These are phyloP conservation scores for Perkinsus chesapeaki DNA, from an alignment of 169 alveolate genomes.

Conservation along the genomic window DNA sequence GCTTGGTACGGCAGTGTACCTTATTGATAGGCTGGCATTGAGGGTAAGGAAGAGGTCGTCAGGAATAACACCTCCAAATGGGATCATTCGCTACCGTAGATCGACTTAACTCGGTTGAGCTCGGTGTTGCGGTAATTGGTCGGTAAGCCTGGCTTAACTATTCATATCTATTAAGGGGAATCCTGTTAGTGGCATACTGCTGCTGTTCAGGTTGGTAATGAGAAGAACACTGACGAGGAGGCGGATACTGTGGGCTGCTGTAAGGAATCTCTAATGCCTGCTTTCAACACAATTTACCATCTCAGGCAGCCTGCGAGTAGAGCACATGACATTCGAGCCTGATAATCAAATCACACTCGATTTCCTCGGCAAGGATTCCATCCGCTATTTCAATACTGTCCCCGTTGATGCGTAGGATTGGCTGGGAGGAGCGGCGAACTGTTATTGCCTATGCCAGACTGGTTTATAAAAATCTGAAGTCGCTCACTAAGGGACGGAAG, in stretches of 20 bases:
- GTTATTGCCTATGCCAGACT: neutral
- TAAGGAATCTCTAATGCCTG: too few species aligned
- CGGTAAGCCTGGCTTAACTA: neutral
- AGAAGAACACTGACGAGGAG: constrained; percentile 95
- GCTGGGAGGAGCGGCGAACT: neutral
- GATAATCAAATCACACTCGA: constrained; percentile 72
- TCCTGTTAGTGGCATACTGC: too few species aligned
- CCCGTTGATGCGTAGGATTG: constrained; percentile 37
- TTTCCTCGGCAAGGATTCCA: constrained; percentile 95
- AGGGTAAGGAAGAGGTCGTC: constrained; percentile 41
- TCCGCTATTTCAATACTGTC: constrained; percentile 90
- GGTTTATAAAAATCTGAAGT: constrained; percentile 42
- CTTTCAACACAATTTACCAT: too few species aligned
- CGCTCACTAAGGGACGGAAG: constrained; percentile 34
- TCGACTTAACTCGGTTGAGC: too few species aligned
- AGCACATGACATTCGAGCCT: constrained; percentile 77
- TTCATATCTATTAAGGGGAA: neutral
- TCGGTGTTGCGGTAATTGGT: neutral
- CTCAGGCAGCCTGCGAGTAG: constrained; percentile 82
- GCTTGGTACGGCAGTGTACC: constrained; percentile 95
- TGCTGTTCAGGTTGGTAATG: constrained; percentile 85
- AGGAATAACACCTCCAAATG: too few species aligned
- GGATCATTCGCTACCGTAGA: too few species aligned
- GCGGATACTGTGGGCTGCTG: constrained; percentile 99
- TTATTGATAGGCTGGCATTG: constrained; percentile 95